Evolutionary conservation across 83 land plant species (phyloP), one percentile per base, ranked within the genome.

Genomic region (Diphasiastrum complanatum): DNA sequence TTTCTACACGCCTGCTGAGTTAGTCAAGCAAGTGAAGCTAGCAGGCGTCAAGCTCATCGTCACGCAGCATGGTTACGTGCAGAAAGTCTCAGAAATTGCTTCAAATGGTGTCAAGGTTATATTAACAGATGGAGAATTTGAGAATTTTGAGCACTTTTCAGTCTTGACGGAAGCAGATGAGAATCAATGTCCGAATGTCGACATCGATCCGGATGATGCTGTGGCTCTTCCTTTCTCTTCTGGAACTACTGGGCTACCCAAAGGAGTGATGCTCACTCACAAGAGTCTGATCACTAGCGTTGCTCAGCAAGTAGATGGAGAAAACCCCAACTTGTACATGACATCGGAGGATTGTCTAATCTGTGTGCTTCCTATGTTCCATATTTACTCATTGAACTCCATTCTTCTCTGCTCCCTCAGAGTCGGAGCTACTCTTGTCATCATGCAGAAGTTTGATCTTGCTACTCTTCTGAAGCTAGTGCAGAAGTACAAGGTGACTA

Each of bases 241-340:
- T 1, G 92, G 92, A 10, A 86, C 92, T 2, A 83, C 87, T 2
- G 92, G 87, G 23, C 72, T 86, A 3, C 87, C 84, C 29, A 88
- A 88, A 47, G 95, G 95, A 0, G 91, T 88, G 63, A 51, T 84
- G 38, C 73, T 87, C 43, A 85, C 90, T 0, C 89, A 88, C 76
- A 75, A 71, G 79, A 70, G 80, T 58, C 20, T 82, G 69, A 59
- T 82, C 24, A 64, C 84, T 8, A 88, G 78, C 64, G 77, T 85
- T 11, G 74, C 96, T 1, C 91, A 89, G 64, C 86, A 88, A 47
- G 92, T 85, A 31, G 96, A 89, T 31, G 96, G 96, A 0, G 87
- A 78, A 12, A 78, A 83, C 30, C 85, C 96, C 1, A 80, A 82
- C 37, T 59, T 89, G 20, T 71, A 83, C 51, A 27, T 89, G 37